Conservation (phyloP, 805 yeast genomes). For the Ogataea populi-albae region DNA sequence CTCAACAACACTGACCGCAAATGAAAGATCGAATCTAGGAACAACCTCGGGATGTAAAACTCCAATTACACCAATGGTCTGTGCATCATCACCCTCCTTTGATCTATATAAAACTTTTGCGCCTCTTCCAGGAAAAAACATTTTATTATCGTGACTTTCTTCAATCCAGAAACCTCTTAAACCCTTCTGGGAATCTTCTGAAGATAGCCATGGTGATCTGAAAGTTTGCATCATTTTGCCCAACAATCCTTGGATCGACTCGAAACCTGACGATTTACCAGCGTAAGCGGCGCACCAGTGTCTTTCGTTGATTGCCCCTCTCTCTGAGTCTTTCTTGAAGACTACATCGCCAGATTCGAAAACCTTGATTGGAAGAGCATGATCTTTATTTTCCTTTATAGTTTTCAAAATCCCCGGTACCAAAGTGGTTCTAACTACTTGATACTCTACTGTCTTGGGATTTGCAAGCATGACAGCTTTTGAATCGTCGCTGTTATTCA, state of each 20-base stretch:
- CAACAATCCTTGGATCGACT: slow-evolving; percentile 87
- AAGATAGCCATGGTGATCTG: slow-evolving; percentile 73
- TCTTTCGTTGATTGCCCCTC: slow-evolving; percentile 89
- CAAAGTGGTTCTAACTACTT: slow-evolving; percentile 93
- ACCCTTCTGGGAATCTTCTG: slow-evolving; percentile 45
- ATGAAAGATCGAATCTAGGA: slow-evolving; percentile 82
- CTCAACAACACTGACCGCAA: slow-evolving; percentile 90
- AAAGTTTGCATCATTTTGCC: slow-evolving; percentile 96
- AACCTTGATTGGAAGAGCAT: slow-evolving; percentile 89
- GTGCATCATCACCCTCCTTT: slow-evolving; percentile 52
- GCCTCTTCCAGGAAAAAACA: slow-evolving; percentile 97
- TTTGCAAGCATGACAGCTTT: slow-evolving; percentile 87
- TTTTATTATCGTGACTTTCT: slow-evolving; percentile 60
- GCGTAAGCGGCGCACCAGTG: slow-evolving; percentile 93
- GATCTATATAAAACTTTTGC: slow-evolving; percentile 79
- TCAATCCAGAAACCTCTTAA: slow-evolving; percentile 87
- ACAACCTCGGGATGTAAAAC: slow-evolving; percentile 95
- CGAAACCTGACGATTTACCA: slow-evolving; percentile 95
- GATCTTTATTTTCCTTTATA: slow-evolving; percentile 92
- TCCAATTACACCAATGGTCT: slow-evolving; percentile 80
- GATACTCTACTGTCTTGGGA: slow-evolving; percentile 95
- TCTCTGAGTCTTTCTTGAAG: slow-evolving; percentile 77
- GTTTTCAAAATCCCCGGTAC: slow-evolving; percentile 95
- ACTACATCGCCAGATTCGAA: slow-evolving; percentile 96
- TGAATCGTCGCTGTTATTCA: slow-evolving; percentile 68